Percentiles rank a stretch among this genome's conserved stretches.
These are phyloP conservation scores for Santalum album DNA, from an alignment of 164 flowering plant species.

Conservation along the genomic window DNA sequence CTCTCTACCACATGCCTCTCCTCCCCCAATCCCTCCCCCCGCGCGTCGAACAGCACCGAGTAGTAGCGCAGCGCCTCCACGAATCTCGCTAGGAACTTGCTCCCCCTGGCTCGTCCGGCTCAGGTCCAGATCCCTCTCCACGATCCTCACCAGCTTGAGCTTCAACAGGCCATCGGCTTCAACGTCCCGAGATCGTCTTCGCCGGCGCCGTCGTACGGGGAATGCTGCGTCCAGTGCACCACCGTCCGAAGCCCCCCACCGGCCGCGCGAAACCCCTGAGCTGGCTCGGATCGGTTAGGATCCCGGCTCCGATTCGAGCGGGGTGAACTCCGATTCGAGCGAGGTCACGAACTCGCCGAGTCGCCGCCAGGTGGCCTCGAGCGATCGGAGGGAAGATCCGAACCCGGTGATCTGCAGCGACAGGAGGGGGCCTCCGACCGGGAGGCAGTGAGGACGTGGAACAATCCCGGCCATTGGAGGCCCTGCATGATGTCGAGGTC, in stretches of 20 bases:
- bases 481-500: conserved; percentile 76
- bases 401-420: conserved; percentile 61
- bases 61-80: conserved; percentile 90
- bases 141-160: conserved; percentile 68
- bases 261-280: conserved; percentile 28
- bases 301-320: conserved; percentile 66
- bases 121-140: conserved; percentile 56
- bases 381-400: conserved; percentile 55
- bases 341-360: conserved; percentile 80
- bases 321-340: conserved; percentile 61
- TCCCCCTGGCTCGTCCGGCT: conserved; percentile 34
- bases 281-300: conserved; percentile 32
- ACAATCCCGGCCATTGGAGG: conserved; percentile 81
- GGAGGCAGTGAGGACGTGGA: conserved; percentile 70
- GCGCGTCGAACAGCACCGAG: conserved; percentile 86
- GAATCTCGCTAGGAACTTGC: conserved; percentile 63
- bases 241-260: conserved; percentile 61
- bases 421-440: conserved; percentile 60
- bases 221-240: conserved; percentile 91
- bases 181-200: conserved; percentile 57
- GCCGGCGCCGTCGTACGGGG: conserved; percentile 73
- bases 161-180: conserved; percentile 31
- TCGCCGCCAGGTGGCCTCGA: conserved; percentile 63
- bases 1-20: conserved; percentile 82
- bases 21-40: conserved; percentile 41